Percentiles rank a stretch among this genome's conserved stretches.
Conservation (phyloP, 1,284 basidiomycete species). For the Blastosporella zonata region DNA sequence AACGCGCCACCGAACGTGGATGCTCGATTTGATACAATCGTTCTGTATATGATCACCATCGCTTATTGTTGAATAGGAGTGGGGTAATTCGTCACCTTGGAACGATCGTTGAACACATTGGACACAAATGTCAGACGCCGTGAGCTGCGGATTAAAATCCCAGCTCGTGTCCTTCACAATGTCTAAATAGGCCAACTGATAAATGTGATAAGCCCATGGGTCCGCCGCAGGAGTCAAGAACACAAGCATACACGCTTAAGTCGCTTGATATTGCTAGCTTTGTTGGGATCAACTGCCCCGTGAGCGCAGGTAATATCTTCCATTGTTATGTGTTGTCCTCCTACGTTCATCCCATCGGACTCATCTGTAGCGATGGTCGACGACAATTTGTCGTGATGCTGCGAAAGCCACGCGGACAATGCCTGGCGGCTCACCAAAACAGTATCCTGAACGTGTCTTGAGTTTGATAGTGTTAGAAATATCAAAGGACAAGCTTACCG, state of each 20-base stretch:
- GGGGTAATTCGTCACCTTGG: constrained; percentile 40
- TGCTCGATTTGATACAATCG: constrained; percentile 66
- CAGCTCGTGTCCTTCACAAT: constrained; percentile 46
- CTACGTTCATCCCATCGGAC: constrained; percentile 12
- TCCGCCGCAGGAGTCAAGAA: not conserved
- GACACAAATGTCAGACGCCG: constrained; percentile 54
- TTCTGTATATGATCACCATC: constrained; percentile 39
- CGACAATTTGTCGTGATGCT: constrained; percentile 32
- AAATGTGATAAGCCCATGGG: not conserved
- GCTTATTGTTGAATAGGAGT: not conserved
- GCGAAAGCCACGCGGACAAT: constrained; percentile 60
- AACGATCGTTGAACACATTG: constrained; percentile 59
- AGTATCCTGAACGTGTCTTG: constrained; percentile 40
- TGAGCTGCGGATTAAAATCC: constrained; percentile 44
- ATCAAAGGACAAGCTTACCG: constrained; percentile 36
- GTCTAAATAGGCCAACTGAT: constrained; percentile 47
- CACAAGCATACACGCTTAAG: constrained; percentile 43
- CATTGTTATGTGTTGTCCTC: constrained; percentile 15
- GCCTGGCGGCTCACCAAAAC: constrained; percentile 58
- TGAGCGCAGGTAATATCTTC: constrained; percentile 60
- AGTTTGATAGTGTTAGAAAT: constrained; percentile 8
- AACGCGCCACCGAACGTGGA: constrained; percentile 51
- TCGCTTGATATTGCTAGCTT: constrained; percentile 62
- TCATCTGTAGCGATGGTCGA: constrained; percentile 10
- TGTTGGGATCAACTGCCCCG: constrained; percentile 52